Conservation (phyloP, 345 rosid species). For the Eucalyptus cloeziana region DNA sequence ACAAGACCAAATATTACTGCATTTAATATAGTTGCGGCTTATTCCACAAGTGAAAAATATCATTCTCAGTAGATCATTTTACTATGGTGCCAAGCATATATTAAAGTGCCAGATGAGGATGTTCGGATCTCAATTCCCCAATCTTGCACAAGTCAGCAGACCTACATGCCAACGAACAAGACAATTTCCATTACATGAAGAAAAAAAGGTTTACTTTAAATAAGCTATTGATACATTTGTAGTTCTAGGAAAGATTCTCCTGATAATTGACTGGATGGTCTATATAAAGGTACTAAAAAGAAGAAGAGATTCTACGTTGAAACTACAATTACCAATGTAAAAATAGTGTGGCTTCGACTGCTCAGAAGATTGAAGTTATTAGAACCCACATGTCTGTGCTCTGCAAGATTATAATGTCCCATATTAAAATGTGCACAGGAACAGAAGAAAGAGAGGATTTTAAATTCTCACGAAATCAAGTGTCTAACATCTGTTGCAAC, state of each 20-base stretch:
- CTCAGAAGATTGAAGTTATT: slow-evolving; percentile 89
- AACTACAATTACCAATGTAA: slow-evolving; percentile 47
- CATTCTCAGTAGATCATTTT: neutral
- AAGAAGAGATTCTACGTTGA: neutral
- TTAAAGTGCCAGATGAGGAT: neutral
- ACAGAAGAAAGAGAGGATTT: neutral
- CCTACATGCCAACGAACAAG: neutral
- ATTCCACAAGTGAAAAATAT: neutral
- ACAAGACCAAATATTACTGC: neutral
- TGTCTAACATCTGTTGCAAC: neutral
- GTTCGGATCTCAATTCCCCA: neutral
- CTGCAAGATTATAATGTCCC: slow-evolving; percentile 24
- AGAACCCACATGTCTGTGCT: slow-evolving; percentile 91
- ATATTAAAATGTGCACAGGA: neutral
- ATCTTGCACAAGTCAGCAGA: neutral
- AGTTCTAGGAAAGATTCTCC: neutral
- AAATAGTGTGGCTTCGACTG: slow-evolving; percentile 96
- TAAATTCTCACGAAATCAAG: neutral
- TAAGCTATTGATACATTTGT: neutral
- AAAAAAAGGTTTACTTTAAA: neutral
- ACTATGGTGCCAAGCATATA: neutral
- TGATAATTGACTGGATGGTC: neutral
- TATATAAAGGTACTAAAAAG: neutral
- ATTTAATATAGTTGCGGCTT: neutral
- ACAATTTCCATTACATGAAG: neutral